Conservation (phyloP, 441 rosid genomes). For the Brassica balearica region DNA sequence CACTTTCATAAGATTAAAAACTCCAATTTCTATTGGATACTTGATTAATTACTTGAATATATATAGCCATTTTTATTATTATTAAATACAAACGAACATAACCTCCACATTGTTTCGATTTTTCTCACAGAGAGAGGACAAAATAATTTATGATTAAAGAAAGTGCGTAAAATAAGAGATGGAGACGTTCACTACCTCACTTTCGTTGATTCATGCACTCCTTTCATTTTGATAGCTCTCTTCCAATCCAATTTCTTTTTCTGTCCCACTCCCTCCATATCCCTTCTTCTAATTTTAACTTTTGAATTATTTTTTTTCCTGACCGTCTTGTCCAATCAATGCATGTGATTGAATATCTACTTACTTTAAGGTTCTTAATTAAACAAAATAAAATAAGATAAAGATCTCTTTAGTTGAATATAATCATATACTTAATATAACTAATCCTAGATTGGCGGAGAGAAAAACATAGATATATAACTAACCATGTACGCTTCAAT, state of each 20-base stretch:
- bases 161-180: conserved; percentile 40
- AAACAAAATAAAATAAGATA: not conserved
- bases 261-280: conserved; percentile 5
- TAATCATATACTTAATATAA: conserved; percentile 12
- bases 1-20: conserved; percentile 1
- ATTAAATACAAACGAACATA: conserved; percentile 30
- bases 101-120: no score
- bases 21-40: conserved; percentile 1
- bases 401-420: conserved; percentile 1
- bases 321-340: conserved; percentile 37
- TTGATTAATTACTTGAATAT: not conserved
- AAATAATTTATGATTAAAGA: conserved; percentile 35
- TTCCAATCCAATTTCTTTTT: conserved; percentile 32
- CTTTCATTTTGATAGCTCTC: conserved; percentile 35
- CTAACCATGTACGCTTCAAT: not conserved
- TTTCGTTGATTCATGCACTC: conserved; percentile 41
- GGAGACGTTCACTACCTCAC: conserved; percentile 40
- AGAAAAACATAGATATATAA: not conserved
- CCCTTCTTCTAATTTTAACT: not conserved
- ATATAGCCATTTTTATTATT: not conserved
- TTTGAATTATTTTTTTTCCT: not conserved
- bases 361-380: conserved; percentile 24
- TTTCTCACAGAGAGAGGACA: not conserved
- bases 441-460: conserved; percentile 16
- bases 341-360: conserved; percentile 33